phyloP scores from a whole-genome alignment of 1,284 basidiomycete species.

The Cutaneotrichosporon sp. region DNA sequence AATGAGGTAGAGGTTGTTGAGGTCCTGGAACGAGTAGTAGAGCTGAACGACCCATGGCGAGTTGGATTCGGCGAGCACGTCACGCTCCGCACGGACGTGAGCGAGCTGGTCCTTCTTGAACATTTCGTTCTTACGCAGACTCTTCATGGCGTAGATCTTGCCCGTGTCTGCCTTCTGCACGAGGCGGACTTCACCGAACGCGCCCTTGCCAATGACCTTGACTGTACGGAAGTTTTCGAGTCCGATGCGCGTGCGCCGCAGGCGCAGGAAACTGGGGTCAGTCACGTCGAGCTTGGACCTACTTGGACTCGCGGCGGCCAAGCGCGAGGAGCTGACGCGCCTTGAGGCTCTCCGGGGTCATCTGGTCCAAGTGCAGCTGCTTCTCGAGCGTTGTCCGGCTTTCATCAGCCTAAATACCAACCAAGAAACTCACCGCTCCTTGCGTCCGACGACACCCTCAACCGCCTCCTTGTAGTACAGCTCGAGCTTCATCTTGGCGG shows the following conservation, averaged over 20 bases:
- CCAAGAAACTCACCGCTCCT: slow-evolving; percentile 63
- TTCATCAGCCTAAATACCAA: slow-evolving; percentile 14
- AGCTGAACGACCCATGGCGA: slow-evolving; percentile 98
- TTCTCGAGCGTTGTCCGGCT: slow-evolving; percentile 93
- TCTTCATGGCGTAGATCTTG: slow-evolving; percentile 99
- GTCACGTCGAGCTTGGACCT: slow-evolving; percentile 22
- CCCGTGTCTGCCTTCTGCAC: slow-evolving; percentile 97
- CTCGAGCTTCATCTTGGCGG: slow-evolving; percentile 95
- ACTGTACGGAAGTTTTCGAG: slow-evolving; percentile 92
- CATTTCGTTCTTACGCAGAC: slow-evolving; percentile 96
- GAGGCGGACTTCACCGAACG: slow-evolving; percentile 94
- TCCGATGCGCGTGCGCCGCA: slow-evolving; percentile 89
- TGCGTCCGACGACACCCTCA: slow-evolving; percentile 84
- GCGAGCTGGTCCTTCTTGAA: slow-evolving; percentile 98
- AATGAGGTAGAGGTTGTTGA: slow-evolving; percentile 91
- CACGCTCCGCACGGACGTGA: slow-evolving; percentile 96
- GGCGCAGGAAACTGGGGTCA: slow-evolving; percentile 65
- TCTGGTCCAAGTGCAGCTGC: slow-evolving; percentile 71
- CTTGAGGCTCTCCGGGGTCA: slow-evolving; percentile 78
- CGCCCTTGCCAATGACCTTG: slow-evolving; percentile 98
- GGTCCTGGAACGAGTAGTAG: slow-evolving; percentile 98
- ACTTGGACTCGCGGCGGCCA: slow-evolving; percentile 82
- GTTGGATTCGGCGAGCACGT: slow-evolving; percentile 95
- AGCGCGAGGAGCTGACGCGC: slow-evolving; percentile 87
- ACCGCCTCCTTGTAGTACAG: slow-evolving; percentile 96